Conservation (phyloP, 2,329 filamentous ascomycete species). For the Didymella glomerata region DNA sequence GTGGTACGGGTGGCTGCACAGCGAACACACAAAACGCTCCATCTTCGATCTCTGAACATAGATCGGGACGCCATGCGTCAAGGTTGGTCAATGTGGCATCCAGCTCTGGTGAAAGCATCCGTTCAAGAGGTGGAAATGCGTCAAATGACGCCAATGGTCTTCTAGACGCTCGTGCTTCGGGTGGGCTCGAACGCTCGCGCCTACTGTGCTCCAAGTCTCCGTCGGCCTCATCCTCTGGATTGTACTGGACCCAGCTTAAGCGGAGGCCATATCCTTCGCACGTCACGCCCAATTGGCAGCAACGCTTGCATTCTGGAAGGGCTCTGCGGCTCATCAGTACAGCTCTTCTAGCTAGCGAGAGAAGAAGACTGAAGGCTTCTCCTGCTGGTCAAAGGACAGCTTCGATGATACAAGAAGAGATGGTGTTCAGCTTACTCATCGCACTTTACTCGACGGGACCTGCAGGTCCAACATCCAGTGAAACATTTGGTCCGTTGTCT, state of each 20-base stretch:
- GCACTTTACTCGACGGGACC: slow-evolving; percentile 25
- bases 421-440: slow-evolving; percentile 20
- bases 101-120: slow-evolving; percentile 13
- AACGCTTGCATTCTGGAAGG: slow-evolving; percentile 11
- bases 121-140: not conserved
- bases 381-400: not conserved
- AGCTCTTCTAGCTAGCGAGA: not conserved
- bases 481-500: slow-evolving; percentile 22
- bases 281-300: slow-evolving; percentile 10
- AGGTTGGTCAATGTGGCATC: slow-evolving; percentile 10
- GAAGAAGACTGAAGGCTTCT: not conserved
- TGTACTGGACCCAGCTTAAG: slow-evolving; percentile 19
- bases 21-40: slow-evolving; percentile 21
- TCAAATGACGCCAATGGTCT: slow-evolving; percentile 4
- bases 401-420: not conserved
- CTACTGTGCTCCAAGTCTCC: not conserved
- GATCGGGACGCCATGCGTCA: slow-evolving; percentile 17
- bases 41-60: slow-evolving; percentile 3
- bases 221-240: slow-evolving; percentile 11
- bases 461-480: slow-evolving; percentile 28
- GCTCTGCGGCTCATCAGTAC: not conserved
- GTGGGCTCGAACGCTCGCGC: not conserved
- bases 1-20: not conserved
- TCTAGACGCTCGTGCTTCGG: slow-evolving; percentile 8
- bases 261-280: slow-evolving; percentile 25